These are phyloP conservation scores for Fusarium vanettenii DNA, from an alignment of 2,329 filamentous ascomycete species.

Conservation along the genomic window DNA sequence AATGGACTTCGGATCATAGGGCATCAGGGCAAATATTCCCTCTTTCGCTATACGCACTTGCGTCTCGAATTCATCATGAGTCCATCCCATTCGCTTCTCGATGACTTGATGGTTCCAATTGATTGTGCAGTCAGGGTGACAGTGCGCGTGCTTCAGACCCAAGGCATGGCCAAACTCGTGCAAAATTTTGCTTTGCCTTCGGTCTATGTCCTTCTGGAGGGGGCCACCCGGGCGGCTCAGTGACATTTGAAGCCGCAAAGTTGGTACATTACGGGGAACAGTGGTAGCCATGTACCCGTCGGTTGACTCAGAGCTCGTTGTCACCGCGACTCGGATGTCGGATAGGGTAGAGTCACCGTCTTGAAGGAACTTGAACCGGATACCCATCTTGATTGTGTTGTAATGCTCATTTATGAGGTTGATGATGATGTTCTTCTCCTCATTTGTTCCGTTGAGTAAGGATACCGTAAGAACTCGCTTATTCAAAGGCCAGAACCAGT, in stretches of 20 bases:
- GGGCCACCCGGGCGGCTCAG: neutral
- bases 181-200: neutral
- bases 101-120: neutral
- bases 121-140: neutral
- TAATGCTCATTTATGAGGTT: neutral
- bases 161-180: neutral
- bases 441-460: neutral
- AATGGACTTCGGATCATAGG: neutral
- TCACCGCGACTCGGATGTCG: neutral
- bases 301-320: neutral
- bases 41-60: neutral
- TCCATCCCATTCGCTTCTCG: neutral
- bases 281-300: neutral
- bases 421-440: neutral
- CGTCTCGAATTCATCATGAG: neutral
- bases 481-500: neutral
- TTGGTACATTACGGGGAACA: neutral
- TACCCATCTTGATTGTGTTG: neutral
- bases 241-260: neutral
- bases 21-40: neutral
- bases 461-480: neutral
- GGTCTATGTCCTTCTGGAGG: neutral
- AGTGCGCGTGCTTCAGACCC: neutral
- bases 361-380: neutral
- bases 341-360: neutral